Conservation (phyloP, 2,329 filamentous ascomycete species). For the Chaetoscypha palmicola region DNA sequence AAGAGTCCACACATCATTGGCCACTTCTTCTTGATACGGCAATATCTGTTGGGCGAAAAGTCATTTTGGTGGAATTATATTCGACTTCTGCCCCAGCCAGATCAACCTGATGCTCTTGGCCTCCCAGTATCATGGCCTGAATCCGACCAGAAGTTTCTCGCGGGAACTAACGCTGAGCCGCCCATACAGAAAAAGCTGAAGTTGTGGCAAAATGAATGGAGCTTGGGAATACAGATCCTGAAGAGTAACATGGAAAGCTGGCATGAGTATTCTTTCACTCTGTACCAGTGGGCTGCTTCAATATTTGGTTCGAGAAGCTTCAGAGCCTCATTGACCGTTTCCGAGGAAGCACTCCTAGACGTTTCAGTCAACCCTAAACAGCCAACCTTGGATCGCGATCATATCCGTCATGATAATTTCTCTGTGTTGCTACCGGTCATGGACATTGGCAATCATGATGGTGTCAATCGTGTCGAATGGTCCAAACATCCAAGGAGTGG, state of each 20-base stretch:
- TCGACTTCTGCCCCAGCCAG: constrained; percentile 54
- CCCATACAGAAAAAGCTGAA: constrained; percentile 20
- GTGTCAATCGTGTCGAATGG: constrained; percentile 54
- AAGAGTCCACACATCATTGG: constrained; percentile 48
- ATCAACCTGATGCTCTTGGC: constrained; percentile 41
- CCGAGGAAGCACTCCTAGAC: constrained; percentile 24
- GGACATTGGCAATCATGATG: constrained; percentile 66
- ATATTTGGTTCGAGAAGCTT: constrained; percentile 62
- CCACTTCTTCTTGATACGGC: constrained; percentile 62
- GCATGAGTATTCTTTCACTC: constrained; percentile 27
- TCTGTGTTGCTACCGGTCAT: constrained; percentile 64
- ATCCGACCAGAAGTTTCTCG: constrained; percentile 49
- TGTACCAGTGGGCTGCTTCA: constrained; percentile 59
- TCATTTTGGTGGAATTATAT: constrained; percentile 68
- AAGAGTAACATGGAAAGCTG: constrained; percentile 7
- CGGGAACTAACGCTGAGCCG: constrained; percentile 27
- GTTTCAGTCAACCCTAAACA: not conserved
- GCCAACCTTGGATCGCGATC: constrained; percentile 7
- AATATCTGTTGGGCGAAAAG: constrained; percentile 49
- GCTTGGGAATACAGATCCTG: constrained; percentile 18
- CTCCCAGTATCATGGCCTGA: constrained; percentile 59
- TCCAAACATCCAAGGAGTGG: constrained; percentile 36
- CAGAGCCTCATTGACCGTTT: constrained; percentile 46
- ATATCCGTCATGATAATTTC: constrained; percentile 23
- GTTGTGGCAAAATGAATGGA: constrained; percentile 26